Conservation (phyloP, 352 stramenopile species). For the Phytophthora megakarya region DNA sequence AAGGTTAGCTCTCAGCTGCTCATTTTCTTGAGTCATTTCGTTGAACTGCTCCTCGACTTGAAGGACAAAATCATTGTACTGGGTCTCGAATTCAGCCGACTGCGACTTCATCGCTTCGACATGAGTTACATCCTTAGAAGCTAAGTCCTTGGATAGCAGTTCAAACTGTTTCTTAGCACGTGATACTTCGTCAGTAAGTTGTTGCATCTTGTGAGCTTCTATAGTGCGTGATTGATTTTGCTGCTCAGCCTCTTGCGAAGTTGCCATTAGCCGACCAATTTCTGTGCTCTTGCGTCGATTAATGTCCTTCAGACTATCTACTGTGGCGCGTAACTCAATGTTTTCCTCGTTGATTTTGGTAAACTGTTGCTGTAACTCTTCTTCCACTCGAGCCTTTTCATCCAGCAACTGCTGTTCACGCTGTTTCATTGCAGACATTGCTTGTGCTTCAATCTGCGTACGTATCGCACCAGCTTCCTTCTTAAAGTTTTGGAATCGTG, state of each 20-base stretch:
- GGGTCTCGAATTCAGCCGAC: conserved; percentile 52
- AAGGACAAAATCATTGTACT: conserved; percentile 60
- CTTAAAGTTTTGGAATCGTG: conserved; percentile 43
- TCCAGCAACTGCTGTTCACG: conserved; percentile 56
- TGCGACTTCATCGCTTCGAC: conserved; percentile 56
- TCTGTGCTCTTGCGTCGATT: conserved; percentile 61
- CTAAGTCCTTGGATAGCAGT: conserved; percentile 46
- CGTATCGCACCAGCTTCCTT: conserved; percentile 45
- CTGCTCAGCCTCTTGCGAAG: conserved; percentile 44
- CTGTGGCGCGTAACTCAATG: conserved; percentile 43
- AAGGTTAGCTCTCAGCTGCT: conserved; percentile 55
- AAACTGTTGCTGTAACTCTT: conserved; percentile 44
- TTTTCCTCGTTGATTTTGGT: conserved; percentile 47
- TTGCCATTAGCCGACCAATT: conserved; percentile 53
- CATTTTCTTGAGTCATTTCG: conserved; percentile 55
- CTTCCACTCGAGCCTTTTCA: conserved; percentile 49
- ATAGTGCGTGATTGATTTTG: conserved; percentile 26
- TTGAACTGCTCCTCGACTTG: conserved; percentile 60
- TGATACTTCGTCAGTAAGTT: conserved; percentile 46
- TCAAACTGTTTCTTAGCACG: conserved; percentile 47
- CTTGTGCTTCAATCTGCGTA: conserved; percentile 49
- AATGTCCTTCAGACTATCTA: conserved; percentile 54
- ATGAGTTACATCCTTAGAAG: conserved; percentile 51
- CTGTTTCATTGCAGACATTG: conserved; percentile 49
- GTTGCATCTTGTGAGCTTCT: conserved; percentile 45